phyloP scores from a whole-genome alignment of 768 basidiomycete genomes.

The Russula earlei region DNA sequence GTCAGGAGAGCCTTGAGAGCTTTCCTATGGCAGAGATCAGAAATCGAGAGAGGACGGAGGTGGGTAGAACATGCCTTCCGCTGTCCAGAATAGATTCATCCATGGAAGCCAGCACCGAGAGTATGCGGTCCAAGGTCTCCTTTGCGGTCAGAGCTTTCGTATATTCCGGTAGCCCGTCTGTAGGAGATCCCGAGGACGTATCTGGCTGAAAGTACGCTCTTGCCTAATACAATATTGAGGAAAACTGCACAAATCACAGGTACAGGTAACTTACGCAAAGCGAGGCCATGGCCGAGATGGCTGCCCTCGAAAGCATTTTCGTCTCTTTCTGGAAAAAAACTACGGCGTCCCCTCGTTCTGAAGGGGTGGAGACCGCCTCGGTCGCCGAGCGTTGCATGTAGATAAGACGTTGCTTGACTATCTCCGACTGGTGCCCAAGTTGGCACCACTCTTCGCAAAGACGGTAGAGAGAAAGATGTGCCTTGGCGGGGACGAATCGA shows the following conservation, averaged over 20 bases:
- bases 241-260: not conserved
- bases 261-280: constrained; percentile 58
- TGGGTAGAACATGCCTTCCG: constrained; percentile 48
- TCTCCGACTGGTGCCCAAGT: constrained; percentile 64
- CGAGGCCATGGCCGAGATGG: constrained; percentile 80
- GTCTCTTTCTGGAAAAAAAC: constrained; percentile 44
- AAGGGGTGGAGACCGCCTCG: constrained; percentile 44
- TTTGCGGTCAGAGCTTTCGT: constrained; percentile 44
- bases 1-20: constrained; percentile 61
- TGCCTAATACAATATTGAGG: constrained; percentile 37
- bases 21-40: constrained; percentile 41
- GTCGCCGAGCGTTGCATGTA: constrained; percentile 61
- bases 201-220: constrained; percentile 70
- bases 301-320: constrained; percentile 62
- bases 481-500: constrained; percentile 62
- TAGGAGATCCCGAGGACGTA: constrained; percentile 49
- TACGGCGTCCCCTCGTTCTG: constrained; percentile 35
- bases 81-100: constrained; percentile 40
- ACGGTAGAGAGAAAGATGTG: constrained; percentile 71
- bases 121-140: constrained; percentile 53
- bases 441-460: constrained; percentile 94
- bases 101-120: constrained; percentile 56
- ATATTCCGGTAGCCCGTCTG: constrained; percentile 46
- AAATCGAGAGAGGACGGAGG: not conserved
- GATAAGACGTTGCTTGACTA: constrained; percentile 57